Evolutionary conservation across 441 rosid species (phyloP).

Genomic region (Populus trichocarpa): DNA sequence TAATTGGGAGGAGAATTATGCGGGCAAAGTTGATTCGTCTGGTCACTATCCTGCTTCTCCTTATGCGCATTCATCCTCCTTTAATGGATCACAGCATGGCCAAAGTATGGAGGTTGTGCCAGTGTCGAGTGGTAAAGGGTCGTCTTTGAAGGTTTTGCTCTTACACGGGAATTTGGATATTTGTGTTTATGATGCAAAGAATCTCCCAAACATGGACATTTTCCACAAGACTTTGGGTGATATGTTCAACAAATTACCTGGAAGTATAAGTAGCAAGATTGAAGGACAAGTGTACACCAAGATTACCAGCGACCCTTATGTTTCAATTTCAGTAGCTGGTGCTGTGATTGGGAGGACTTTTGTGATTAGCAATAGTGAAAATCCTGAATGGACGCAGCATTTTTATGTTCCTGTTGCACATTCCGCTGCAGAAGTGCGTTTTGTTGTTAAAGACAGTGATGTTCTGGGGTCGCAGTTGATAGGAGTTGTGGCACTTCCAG

Average conservation of each 20-base stretch:
- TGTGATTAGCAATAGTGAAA: constrained; percentile 77
- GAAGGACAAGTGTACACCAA: constrained; percentile 47
- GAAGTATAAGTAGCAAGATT: constrained; percentile 37
- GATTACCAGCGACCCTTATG: constrained; percentile 94
- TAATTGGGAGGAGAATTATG: constrained; percentile 40
- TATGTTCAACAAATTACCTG: constrained; percentile 44
- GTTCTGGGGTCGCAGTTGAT: constrained; percentile 86
- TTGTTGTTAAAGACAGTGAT: constrained; percentile 91
- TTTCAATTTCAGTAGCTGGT: constrained; percentile 52
- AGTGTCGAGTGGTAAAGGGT: constrained; percentile 34
- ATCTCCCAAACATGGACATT: constrained; percentile 98
- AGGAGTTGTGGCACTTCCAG: constrained; percentile 76
- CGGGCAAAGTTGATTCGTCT: constrained; percentile 43
- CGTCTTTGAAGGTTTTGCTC: constrained; percentile 57
- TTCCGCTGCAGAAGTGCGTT: constrained; percentile 72
- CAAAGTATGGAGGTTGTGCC: constrained; percentile 49
- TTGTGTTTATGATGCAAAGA: constrained; percentile 60
- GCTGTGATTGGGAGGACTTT: constrained; percentile 81
- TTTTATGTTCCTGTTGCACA: constrained; percentile 92
- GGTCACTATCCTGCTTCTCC: constrained; percentile 18
- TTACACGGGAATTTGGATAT: constrained; percentile 89
- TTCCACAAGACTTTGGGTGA: constrained; percentile 81
- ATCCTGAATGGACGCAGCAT: constrained; percentile 90
- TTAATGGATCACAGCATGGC: constrained; percentile 37
- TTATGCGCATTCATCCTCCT: constrained; percentile 33